These are phyloP conservation scores for Alnus rubra DNA, from an alignment of 306 rosid genomes.

Conservation along the genomic window DNA sequence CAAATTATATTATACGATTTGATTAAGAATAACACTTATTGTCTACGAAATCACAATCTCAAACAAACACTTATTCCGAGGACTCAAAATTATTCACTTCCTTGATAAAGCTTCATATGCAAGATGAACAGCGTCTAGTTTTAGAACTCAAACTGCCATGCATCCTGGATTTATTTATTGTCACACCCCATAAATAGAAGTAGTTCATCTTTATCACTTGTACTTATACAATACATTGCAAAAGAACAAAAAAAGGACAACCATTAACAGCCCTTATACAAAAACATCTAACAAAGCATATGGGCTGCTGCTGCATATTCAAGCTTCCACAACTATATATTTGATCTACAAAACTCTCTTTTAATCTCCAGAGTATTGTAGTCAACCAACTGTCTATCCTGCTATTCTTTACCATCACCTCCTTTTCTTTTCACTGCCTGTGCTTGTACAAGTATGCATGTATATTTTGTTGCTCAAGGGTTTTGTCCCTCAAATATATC, in stretches of 20 bases:
- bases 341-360: neutral
- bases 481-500: constrained; percentile 74
- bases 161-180: constrained; percentile 23
- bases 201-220: constrained; percentile 22
- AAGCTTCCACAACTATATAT: constrained; percentile 19
- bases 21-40: too few relatives aligned
- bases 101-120: neutral
- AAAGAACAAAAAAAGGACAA: constrained; percentile 27
- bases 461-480: constrained; percentile 29
- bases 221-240: constrained; percentile 28
- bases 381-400: constrained; percentile 28
- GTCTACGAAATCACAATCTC: too few relatives aligned
- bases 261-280: constrained; percentile 36
- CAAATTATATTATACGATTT: too few relatives aligned
- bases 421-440: constrained; percentile 22
- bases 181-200: constrained; percentile 1
- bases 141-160: neutral
- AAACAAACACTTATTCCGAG: too few relatives aligned
- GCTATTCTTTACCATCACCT: constrained; percentile 11
- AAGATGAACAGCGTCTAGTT: too few relatives aligned
- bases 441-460: constrained; percentile 29
- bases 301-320: constrained; percentile 18
- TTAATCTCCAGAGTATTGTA: constrained; percentile 27
- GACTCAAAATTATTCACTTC: neutral
- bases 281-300: constrained; percentile 25